phyloP scores from a whole-genome alignment of 768 basidiomycete species.

The Leccinum fibrillosum region DNA sequence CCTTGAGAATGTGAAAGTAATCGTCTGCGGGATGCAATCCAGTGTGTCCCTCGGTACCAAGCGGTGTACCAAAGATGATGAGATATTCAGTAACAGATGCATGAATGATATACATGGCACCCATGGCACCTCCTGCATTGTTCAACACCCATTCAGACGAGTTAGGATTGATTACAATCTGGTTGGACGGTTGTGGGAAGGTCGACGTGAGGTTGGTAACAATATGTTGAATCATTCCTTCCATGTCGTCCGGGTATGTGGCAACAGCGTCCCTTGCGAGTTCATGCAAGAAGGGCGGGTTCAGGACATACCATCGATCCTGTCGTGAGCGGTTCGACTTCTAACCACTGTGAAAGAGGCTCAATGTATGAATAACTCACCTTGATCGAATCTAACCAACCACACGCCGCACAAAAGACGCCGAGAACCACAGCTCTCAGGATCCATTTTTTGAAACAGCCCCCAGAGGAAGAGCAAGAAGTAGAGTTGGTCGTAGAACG shows the following conservation, averaged over 20 bases:
- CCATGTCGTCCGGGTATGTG: constrained; percentile 57
- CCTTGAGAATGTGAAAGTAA: constrained; percentile 93
- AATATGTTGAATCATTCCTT: constrained; percentile 78
- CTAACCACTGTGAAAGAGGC: neutral
- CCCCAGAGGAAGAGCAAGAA: neutral
- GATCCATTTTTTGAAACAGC: constrained; percentile 33
- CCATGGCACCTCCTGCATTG: constrained; percentile 98
- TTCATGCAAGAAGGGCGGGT: constrained; percentile 66
- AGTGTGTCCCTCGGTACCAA: constrained; percentile 95
- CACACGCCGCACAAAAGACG: constrained; percentile 35
- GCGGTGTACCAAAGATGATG: constrained; percentile 92
- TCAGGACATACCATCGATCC: constrained; percentile 87
- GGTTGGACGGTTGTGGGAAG: constrained; percentile 56
- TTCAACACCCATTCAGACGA: constrained; percentile 89
- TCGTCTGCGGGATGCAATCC: constrained; percentile 96
- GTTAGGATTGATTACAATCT: constrained; percentile 52
- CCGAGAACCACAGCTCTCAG: constrained; percentile 25
- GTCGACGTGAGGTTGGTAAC: constrained; percentile 72
- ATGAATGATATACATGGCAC: constrained; percentile 96
- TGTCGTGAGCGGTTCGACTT: constrained; percentile 25
- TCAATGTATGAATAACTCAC: constrained; percentile 31
- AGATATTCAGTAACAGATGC: constrained; percentile 96
- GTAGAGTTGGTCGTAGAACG: neutral
- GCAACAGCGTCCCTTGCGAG: constrained; percentile 75
- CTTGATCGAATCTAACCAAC: constrained; percentile 63